These are phyloP conservation scores for Nannochloris sp. DNA, from an alignment of 139 green algal genomes.

Conservation along the genomic window DNA sequence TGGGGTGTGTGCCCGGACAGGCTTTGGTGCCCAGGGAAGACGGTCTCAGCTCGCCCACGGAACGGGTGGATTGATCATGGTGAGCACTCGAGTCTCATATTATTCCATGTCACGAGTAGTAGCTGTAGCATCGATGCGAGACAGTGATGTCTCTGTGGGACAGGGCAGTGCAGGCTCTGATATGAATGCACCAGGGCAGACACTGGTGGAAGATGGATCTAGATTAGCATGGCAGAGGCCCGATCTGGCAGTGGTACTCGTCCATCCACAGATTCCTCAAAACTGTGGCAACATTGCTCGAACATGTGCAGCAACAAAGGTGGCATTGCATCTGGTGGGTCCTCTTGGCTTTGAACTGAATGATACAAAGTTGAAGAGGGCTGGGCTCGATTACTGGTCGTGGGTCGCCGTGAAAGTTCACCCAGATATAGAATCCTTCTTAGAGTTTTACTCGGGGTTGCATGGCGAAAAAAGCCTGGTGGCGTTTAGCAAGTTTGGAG, in stretches of 20 bases:
- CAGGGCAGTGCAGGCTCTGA: no score
- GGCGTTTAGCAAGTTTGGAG: constrained; percentile 65
- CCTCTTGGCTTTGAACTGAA: constrained; percentile 75
- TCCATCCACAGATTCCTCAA: constrained; percentile 67
- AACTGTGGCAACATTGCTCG: constrained; percentile 61
- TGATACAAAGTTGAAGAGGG: constrained; percentile 63
- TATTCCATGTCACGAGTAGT: no score
- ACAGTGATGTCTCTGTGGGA: no score
- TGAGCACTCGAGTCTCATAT: no score
- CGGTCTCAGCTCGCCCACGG: no score
- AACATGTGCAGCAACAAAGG: constrained; percentile 58
- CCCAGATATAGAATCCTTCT: constrained; percentile 56
- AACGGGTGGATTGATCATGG: no score
- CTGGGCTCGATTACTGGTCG: constrained; percentile 81
- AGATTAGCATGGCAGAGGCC: constrained; percentile 27
- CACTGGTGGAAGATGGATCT: neutral
- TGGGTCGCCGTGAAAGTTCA: constrained; percentile 66
- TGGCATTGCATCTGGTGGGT: constrained; percentile 70
- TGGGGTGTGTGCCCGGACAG: no score
- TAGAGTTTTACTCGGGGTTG: constrained; percentile 29
- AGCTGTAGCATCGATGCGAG: no score
- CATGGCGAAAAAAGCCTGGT: constrained; percentile 46
- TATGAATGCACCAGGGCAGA: neutral
- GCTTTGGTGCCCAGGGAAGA: no score
- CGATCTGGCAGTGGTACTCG: constrained; percentile 63